Conservation (phyloP, 1,284 basidiomycete species). For the Cutaneotrichosporon spelunceum region DNA sequence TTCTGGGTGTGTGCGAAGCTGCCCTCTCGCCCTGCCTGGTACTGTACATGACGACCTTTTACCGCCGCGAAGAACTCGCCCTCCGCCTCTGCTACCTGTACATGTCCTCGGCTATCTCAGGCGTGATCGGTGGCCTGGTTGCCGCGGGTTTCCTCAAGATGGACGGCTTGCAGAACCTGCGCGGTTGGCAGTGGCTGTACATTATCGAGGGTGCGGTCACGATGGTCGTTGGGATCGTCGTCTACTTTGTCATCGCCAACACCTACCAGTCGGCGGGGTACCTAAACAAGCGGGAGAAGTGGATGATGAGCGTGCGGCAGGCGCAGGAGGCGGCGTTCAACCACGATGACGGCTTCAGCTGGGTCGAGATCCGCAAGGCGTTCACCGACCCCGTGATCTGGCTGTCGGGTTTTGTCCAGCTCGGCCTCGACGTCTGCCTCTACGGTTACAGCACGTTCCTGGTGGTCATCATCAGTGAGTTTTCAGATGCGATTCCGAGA, state of each 20-base stretch:
- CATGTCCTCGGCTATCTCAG: conserved; percentile 32
- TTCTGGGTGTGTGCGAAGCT: conserved; percentile 37
- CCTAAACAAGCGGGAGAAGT: conserved; percentile 18
- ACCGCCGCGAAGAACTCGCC: conserved; percentile 35
- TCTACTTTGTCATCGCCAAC: conserved; percentile 15
- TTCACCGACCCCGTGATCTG: conserved; percentile 22
- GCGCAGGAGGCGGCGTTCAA: conserved; percentile 14
- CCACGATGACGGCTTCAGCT: conserved; percentile 17
- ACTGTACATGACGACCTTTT: conserved; percentile 31
- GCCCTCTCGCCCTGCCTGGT: conserved; percentile 32
- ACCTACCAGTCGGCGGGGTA: conserved; percentile 11
- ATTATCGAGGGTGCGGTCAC: conserved; percentile 22
- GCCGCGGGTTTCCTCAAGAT: conserved; percentile 21
- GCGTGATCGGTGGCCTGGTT: conserved; percentile 39
- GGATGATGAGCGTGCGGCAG: conserved; percentile 14
- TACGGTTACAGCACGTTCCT: conserved; percentile 31
- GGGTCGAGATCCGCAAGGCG: conserved; percentile 20
- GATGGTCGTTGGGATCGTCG: conserved; percentile 6
- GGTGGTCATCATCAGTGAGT: conserved; percentile 26
- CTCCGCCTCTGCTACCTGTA: conserved; percentile 37
- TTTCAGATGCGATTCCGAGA: not conserved
- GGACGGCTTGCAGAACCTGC: conserved; percentile 14
- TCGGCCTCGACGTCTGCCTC: conserved; percentile 32
- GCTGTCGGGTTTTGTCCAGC: conserved; percentile 28
- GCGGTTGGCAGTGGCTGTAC: conserved; percentile 22